Evolutionary conservation across 441 rosid species (phyloP).

Genomic region (Hura crepitans): DNA sequence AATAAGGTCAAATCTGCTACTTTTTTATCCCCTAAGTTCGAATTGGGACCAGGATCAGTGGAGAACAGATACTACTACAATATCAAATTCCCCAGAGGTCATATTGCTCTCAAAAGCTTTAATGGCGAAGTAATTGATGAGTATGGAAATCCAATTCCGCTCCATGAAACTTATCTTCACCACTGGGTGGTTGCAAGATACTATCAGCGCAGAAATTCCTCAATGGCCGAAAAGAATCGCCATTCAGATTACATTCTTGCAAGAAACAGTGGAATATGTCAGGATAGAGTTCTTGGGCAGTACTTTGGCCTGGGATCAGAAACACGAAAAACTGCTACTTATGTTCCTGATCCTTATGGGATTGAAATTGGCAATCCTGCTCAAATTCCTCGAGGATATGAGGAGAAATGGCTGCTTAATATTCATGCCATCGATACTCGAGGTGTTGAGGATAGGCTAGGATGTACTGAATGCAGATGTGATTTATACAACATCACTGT

Average conservation of each 20-base stretch:
- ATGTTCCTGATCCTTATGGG: constrained; percentile 76
- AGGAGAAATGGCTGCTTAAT: constrained; percentile 70
- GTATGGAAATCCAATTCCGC: constrained; percentile 60
- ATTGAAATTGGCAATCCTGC: constrained; percentile 69
- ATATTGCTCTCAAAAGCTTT: constrained; percentile 64
- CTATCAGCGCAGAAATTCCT: constrained; percentile 28
- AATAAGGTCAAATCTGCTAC: constrained; percentile 43
- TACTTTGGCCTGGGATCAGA: constrained; percentile 82
- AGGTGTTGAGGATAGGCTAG: constrained; percentile 61
- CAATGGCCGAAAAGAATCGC: background rate
- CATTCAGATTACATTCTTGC: constrained; percentile 27
- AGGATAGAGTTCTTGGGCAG: constrained; percentile 35
- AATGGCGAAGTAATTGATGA: constrained; percentile 69
- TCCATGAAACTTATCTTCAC: constrained; percentile 84
- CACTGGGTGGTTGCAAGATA: constrained; percentile 64
- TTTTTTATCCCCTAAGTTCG: constrained; percentile 62
- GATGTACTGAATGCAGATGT: constrained; percentile 78
- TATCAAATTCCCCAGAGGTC: constrained; percentile 78
- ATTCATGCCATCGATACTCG: constrained; percentile 84
- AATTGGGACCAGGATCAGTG: constrained; percentile 72
- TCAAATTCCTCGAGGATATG: constrained; percentile 58
- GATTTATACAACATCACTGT: constrained; percentile 65
- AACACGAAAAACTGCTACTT: constrained; percentile 58
- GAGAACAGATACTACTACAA: constrained; percentile 43
- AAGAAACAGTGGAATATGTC: constrained; percentile 66